Conservation (phyloP, 495 filamentous ascomycete genomes). For the Rusavskia elegans region DNA sequence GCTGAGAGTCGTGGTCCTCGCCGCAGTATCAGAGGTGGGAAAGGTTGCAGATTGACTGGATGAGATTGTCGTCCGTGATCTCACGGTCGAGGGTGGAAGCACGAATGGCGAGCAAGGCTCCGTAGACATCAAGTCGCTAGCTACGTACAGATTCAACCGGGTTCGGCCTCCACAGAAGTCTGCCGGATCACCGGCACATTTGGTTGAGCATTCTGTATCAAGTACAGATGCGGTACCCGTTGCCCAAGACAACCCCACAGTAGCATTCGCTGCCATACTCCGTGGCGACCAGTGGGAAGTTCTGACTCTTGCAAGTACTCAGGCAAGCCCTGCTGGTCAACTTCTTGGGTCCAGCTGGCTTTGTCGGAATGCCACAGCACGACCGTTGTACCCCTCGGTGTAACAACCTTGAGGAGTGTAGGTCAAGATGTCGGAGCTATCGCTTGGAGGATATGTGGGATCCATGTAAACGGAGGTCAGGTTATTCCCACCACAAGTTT, state of each 20-base stretch:
- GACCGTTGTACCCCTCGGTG: slow-evolving; percentile 33
- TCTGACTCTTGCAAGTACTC: slow-evolving; percentile 25
- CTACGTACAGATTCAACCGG: slow-evolving; percentile 29
- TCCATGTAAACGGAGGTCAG: slow-evolving; percentile 34
- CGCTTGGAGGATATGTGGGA: slow-evolving; percentile 29
- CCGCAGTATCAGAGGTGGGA: too few relatives aligned
- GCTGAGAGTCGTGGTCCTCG: not conserved
- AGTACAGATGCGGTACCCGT: slow-evolving; percentile 24
- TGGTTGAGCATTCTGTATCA: slow-evolving; percentile 22
- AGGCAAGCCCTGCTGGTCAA: slow-evolving; percentile 32
- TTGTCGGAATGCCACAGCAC: slow-evolving; percentile 32
- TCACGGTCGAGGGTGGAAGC: slow-evolving; percentile 9
- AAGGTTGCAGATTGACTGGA: too few relatives aligned
- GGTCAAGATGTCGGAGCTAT: slow-evolving; percentile 23
- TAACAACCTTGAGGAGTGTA: slow-evolving; percentile 39
- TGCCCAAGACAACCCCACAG: slow-evolving; percentile 31
- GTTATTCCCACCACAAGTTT: slow-evolving; percentile 32
- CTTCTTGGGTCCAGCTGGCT: slow-evolving; percentile 17
- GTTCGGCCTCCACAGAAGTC: slow-evolving; percentile 30
- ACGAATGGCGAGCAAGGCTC: slow-evolving; percentile 22
- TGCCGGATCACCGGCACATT: slow-evolving; percentile 30
- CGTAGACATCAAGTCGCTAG: slow-evolving; percentile 15
- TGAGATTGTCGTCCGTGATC: slow-evolving; percentile 8
- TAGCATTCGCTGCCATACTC: slow-evolving; percentile 32
- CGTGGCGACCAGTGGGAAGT: slow-evolving; percentile 35